Conservation (phyloP, 2,329 filamentous ascomycete species). For the Oidium heveae region DNA sequence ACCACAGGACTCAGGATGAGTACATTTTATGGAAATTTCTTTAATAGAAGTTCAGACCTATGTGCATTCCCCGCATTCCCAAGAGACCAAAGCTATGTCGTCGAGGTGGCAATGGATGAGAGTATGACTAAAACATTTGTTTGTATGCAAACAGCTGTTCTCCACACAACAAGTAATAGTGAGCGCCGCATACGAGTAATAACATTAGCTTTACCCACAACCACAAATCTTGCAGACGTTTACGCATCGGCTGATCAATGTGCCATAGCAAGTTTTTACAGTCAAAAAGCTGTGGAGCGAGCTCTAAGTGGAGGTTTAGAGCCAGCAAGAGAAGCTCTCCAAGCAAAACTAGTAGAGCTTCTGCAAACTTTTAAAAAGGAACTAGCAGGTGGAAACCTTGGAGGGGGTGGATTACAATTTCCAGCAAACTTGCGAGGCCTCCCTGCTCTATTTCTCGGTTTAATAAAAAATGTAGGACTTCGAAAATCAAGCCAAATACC, state of each 20-base stretch:
- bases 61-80: constrained; percentile 97
- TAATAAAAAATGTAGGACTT: constrained; percentile 91
- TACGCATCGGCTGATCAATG: constrained; percentile 90
- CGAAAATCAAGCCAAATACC: constrained; percentile 85
- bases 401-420: constrained; percentile 74
- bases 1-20: constrained; percentile 90
- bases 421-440: constrained; percentile 75
- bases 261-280: constrained; percentile 82
- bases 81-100: constrained; percentile 88
- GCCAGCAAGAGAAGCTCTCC: constrained; percentile 68
- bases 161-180: constrained; percentile 94
- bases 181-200: constrained; percentile 86
- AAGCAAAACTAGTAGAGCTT: constrained; percentile 77
- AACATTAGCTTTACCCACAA: constrained; percentile 81
- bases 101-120: constrained; percentile 95
- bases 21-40: constrained; percentile 98
- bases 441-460: constrained; percentile 69
- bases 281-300: constrained; percentile 89
- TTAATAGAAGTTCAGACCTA: constrained; percentile 91
- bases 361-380: constrained; percentile 94
- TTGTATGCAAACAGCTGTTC: constrained; percentile 77
- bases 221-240: constrained; percentile 66
- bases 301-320: constrained; percentile 69
- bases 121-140: constrained; percentile 75
- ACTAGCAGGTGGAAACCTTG: constrained; percentile 83